phyloP scores from a whole-genome alignment of 352 stramenopile genomes.

The Globisporangium splendens region DNA sequence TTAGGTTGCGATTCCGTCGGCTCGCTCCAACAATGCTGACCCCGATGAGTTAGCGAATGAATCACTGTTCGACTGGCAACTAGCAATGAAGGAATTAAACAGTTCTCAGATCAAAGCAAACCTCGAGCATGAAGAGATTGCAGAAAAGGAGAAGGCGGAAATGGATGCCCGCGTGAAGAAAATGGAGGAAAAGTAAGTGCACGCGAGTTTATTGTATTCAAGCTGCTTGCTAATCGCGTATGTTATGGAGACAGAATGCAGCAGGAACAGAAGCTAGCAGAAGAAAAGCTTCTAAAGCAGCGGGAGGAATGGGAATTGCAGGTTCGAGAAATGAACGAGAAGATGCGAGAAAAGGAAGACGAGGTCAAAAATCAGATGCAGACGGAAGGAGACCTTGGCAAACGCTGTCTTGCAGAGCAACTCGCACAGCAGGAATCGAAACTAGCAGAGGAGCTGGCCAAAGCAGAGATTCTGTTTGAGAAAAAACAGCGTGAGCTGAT shows the following conservation, averaged over 20 bases:
- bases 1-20: conserved; percentile 56
- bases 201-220: neutral
- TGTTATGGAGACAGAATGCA: conserved; percentile 33
- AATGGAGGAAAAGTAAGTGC: conserved; percentile 69
- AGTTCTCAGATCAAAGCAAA: conserved; percentile 60
- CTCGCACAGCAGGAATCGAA: conserved; percentile 73
- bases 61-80: conserved; percentile 68
- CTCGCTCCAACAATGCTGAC: conserved; percentile 18
- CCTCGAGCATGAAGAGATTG: conserved; percentile 49
- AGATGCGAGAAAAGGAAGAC: conserved; percentile 69
- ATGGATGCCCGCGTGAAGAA: conserved; percentile 70
- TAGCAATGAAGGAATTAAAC: conserved; percentile 83
- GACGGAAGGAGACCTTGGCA: conserved; percentile 72
- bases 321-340: conserved; percentile 60
- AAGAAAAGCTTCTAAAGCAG: conserved; percentile 63
- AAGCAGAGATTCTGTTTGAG: conserved; percentile 75
- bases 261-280: conserved; percentile 45
- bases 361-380: conserved; percentile 77
- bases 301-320: conserved; percentile 70
- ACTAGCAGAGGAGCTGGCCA: conserved; percentile 70
- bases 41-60: conserved; percentile 36
- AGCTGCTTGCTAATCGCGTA: neutral
- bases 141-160: conserved; percentile 68
- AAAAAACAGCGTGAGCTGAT: conserved; percentile 71
- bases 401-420: conserved; percentile 66